Evolutionary conservation across 1,139 yeast species (phyloP).

Genomic region (Magnusiomyces starmeri): DNA sequence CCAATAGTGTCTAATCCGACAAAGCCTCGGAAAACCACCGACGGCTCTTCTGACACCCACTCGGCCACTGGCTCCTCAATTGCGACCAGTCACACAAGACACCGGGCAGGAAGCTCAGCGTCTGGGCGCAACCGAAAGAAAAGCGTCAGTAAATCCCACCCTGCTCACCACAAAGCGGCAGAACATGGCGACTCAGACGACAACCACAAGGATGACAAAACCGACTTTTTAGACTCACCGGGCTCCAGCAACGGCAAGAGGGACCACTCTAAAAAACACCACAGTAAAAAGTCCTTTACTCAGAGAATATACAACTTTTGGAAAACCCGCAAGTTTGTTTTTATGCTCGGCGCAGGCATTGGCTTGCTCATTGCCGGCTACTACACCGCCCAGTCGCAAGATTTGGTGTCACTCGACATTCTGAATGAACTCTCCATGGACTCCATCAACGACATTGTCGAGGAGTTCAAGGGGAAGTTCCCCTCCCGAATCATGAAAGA

Average conservation of each 20-base stretch:
- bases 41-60: neutral
- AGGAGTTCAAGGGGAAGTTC: slow-evolving; percentile 36
- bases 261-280: neutral
- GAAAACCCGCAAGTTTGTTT: slow-evolving; percentile 4
- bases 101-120: no score
- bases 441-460: slow-evolving; percentile 29
- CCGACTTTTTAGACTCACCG: no score
- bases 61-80: neutral
- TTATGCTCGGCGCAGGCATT: slow-evolving; percentile 50
- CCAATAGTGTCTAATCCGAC: neutral
- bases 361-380: slow-evolving; percentile 63
- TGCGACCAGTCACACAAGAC: no score
- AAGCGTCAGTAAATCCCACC: neutral
- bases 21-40: neutral
- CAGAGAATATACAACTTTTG: neutral
- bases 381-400: slow-evolving; percentile 45
- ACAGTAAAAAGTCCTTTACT: neutral
- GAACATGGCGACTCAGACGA: neutral
- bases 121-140: neutral
- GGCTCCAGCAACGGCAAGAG: neutral
- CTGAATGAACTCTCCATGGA: slow-evolving; percentile 50
- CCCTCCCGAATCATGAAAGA: slow-evolving; percentile 61
- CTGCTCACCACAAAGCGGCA: neutral
- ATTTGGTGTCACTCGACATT: slow-evolving; percentile 40
- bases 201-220: no score